These are phyloP conservation scores for Pachyrhizus erosus DNA, from an alignment of 306 rosid genomes.

Conservation along the genomic window DNA sequence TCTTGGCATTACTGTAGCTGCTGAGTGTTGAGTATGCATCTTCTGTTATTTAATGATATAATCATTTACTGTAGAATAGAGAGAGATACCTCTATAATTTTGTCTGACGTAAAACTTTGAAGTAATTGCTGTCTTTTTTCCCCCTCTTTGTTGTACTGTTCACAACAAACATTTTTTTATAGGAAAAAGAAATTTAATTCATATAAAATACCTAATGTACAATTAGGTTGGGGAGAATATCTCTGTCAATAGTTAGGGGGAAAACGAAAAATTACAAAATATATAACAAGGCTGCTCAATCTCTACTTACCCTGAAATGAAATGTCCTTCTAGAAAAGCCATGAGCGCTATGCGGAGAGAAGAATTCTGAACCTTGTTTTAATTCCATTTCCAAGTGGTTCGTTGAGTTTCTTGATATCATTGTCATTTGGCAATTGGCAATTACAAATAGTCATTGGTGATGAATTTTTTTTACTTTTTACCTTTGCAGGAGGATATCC, in stretches of 20 bases:
- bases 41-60: not conserved
- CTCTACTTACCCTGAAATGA: not conserved
- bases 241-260: no score
- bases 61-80: not conserved
- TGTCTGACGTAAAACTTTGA: not conserved
- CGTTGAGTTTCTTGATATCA: constrained; percentile 37
- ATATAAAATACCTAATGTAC: not conserved
- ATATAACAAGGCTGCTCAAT: not conserved
- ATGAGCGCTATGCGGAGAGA: not conserved
- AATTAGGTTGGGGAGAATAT: no score
- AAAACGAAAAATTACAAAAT: not conserved
- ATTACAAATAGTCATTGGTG: not conserved
- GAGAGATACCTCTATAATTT: not conserved
- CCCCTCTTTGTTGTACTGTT: not conserved
- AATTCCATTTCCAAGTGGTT: not conserved
- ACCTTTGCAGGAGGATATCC: constrained; percentile 88
- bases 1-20: not conserved
- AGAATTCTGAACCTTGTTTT: not conserved
- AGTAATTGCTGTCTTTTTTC: not conserved
- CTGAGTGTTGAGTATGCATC: not conserved
- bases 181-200: not conserved
- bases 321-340: not conserved
- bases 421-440: constrained; percentile 14
- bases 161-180: not conserved
- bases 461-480: constrained; percentile 29